Percentiles rank a stretch among this genome's conserved stretches.
Evolutionary conservation across 805 yeast species (phyloP).

Genomic region (Danielia reshetovae): DNA sequence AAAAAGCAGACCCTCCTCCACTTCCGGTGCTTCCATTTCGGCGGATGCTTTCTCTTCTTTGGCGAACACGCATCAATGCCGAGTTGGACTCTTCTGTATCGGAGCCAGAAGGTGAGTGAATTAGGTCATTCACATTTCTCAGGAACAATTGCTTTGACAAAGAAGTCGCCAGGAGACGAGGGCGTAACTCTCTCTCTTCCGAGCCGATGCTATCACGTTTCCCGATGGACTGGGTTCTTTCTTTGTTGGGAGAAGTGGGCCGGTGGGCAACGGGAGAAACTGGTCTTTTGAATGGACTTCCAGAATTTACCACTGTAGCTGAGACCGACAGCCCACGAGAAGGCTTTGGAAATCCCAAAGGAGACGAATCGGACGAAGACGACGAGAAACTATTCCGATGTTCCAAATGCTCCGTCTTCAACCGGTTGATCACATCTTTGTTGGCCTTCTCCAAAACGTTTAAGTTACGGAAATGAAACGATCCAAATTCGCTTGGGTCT

Average conservation of each 20-base stretch:
- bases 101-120: constrained; percentile 52
- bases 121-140: constrained; percentile 21
- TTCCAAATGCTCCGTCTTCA: constrained; percentile 78
- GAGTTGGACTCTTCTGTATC: constrained; percentile 60
- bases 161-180: constrained; percentile 17
- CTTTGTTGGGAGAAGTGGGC: constrained; percentile 27
- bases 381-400: constrained; percentile 48
- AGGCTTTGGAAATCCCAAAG: constrained; percentile 24
- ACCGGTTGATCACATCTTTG: constrained; percentile 82
- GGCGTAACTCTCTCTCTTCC: constrained; percentile 3
- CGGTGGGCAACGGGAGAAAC: constrained; percentile 37
- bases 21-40: constrained; percentile 11
- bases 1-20: constrained; percentile 7
- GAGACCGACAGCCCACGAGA: constrained; percentile 33
- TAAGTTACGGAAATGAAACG: constrained; percentile 84
- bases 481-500: constrained; percentile 81
- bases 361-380: constrained; percentile 44
- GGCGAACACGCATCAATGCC: constrained; percentile 50
- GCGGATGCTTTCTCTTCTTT: constrained; percentile 51
- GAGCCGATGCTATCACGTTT: constrained; percentile 4
- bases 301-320: constrained; percentile 15
- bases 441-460: constrained; percentile 91
- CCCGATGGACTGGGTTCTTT: constrained; percentile 3
- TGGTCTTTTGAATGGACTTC: constrained; percentile 44
- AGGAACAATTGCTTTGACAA: constrained; percentile 22